phyloP scores from a whole-genome alignment of 2,329 filamentous ascomycete genomes.

The Aureobasidium sp. region DNA sequence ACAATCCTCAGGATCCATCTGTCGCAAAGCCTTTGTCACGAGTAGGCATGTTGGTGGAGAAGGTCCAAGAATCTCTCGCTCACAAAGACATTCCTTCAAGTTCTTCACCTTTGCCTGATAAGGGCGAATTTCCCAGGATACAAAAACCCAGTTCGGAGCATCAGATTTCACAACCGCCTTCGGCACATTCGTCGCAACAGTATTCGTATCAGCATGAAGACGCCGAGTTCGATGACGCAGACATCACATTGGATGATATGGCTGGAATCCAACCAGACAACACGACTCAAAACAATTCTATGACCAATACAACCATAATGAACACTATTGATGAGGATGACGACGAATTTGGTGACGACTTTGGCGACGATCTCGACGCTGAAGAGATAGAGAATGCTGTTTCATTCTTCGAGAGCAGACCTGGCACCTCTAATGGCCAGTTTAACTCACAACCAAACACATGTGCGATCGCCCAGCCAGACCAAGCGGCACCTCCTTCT shows the following conservation, averaged over 20 bases:
- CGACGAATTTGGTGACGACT: conserved; percentile 43
- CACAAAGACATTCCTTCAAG: conserved; percentile 37
- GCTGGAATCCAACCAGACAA: background rate
- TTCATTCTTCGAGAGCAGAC: conserved; percentile 16
- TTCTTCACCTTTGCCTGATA: conserved; percentile 40
- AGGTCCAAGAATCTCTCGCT: conserved; percentile 39
- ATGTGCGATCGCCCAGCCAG: background rate
- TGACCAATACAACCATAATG: background rate
- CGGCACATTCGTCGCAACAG: conserved; percentile 8
- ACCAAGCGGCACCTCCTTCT: background rate
- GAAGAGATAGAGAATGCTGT: conserved; percentile 48
- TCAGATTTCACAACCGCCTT: background rate
- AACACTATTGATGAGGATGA: conserved; percentile 20
- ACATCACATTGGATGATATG: conserved; percentile 8
- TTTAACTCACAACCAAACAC: background rate
- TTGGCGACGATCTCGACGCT: conserved; percentile 42
- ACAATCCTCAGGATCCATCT: conserved; percentile 26
- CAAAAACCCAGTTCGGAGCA: background rate
- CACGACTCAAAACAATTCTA: background rate
- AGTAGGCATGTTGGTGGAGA: conserved; percentile 32
- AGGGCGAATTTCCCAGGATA: conserved; percentile 15
- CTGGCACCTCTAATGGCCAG: background rate
- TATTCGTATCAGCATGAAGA: conserved; percentile 13
- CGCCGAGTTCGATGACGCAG: conserved; percentile 2
- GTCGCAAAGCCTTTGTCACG: conserved; percentile 21